These are phyloP conservation scores for Tricladium varicosporioides DNA, from an alignment of 2,329 filamentous ascomycete genomes.

Conservation along the genomic window DNA sequence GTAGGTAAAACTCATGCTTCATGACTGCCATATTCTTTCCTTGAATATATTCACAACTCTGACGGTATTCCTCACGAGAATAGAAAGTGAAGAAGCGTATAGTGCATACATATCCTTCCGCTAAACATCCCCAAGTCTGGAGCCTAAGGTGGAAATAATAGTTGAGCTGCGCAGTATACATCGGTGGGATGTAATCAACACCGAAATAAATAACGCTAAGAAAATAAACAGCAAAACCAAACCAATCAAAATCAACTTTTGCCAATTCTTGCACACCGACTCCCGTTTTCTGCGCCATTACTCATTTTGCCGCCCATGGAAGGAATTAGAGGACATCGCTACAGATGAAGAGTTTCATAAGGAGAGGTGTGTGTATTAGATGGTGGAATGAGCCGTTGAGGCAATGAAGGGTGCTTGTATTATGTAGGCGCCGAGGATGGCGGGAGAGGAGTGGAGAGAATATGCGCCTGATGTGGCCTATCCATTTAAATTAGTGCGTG, in stretches of 20 bases:
- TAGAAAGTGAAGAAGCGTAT: slow-evolving; percentile 41
- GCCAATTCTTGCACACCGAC: no score
- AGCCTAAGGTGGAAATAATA: no score
- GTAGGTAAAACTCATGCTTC: slow-evolving; percentile 41
- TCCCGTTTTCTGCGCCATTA: no score
- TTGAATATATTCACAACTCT: slow-evolving; percentile 44
- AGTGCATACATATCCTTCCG: slow-evolving; percentile 23
- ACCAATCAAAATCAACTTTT: no score
- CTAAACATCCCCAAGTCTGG: neutral
- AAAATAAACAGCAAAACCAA: no score
- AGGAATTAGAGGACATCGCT: neutral
- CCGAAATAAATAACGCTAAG: no score
- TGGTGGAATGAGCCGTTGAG: neutral
- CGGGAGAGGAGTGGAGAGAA: neutral
- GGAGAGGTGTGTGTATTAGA: neutral
- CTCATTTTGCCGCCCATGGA: no score
- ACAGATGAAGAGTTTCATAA: neutral
- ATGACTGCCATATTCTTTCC: slow-evolving; percentile 42
- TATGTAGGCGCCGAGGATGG: neutral
- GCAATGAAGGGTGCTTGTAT: neutral
- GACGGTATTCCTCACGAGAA: slow-evolving; percentile 44
- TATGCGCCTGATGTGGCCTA: neutral
- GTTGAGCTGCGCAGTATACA: no score
- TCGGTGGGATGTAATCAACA: no score
- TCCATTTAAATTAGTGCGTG: neutral